phyloP scores from a whole-genome alignment of 176 grass and related monocot genomes.

The Puya raimondii region DNA sequence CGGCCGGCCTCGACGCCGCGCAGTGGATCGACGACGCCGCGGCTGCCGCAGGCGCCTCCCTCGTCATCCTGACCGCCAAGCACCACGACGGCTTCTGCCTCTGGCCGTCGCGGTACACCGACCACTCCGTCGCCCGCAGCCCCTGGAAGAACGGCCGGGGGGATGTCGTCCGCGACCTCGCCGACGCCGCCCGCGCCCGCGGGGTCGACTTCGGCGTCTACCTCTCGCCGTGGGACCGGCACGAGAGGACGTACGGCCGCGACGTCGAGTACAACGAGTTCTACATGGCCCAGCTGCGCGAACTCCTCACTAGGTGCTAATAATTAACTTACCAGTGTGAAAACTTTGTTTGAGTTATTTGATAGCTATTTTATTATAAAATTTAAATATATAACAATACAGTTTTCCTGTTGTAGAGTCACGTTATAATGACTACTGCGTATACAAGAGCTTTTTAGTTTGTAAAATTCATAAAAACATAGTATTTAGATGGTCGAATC shows the following conservation, averaged over 20 bases:
- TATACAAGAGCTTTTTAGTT: too few species aligned
- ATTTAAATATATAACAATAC: too few species aligned
- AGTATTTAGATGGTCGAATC: too few species aligned
- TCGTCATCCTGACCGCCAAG: constrained; percentile 80
- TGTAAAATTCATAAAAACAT: too few species aligned
- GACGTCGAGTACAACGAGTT: constrained; percentile 84
- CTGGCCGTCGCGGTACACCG: constrained; percentile 77
- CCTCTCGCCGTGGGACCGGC: constrained; percentile 91
- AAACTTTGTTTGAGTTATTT: too few species aligned
- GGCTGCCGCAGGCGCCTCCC: constrained; percentile 37
- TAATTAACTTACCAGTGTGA: too few species aligned
- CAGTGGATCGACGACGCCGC: constrained; percentile 75
- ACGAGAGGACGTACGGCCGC: constrained; percentile 55
- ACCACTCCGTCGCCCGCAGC: constrained; percentile 55
- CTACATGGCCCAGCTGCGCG: constrained; percentile 73
- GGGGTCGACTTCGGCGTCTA: constrained; percentile 65
- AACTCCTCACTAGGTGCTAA: constrained; percentile 63
- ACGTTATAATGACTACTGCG: too few species aligned
- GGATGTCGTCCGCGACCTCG: constrained; percentile 63
- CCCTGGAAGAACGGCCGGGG: constrained; percentile 52
- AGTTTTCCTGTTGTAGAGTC: too few species aligned
- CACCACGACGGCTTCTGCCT: constrained; percentile 98
- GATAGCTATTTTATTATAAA: too few species aligned
- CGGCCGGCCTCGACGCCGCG: constrained; percentile 33
- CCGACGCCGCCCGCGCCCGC: constrained; percentile 12